phyloP scores from a whole-genome alignment of 257 asterid genomes.

The Nicotiana paniculata region DNA sequence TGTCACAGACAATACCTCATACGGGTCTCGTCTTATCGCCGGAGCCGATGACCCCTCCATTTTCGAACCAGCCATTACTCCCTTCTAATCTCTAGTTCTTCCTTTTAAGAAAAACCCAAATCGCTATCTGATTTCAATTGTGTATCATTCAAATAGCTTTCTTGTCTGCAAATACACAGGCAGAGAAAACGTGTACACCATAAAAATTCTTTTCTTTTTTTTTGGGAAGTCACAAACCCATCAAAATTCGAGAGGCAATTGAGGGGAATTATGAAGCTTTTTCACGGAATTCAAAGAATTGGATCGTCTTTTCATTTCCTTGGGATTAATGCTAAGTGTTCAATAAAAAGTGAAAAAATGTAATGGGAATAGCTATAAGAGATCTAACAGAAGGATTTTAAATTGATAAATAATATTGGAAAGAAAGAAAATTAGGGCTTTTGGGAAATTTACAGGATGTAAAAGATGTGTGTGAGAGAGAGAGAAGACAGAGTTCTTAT shows the following conservation, averaged over 20 bases:
- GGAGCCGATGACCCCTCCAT: constrained; percentile 77
- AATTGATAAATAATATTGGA: not conserved
- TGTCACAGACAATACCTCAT: constrained; percentile 82
- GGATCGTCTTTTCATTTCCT: constrained; percentile 22
- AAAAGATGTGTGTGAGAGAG: not conserved
- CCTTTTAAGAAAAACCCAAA: not conserved
- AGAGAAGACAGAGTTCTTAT: not conserved
- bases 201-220: not conserved
- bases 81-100: not conserved
- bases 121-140: not conserved
- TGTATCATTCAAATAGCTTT: not conserved
- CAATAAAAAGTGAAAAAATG: not conserved
- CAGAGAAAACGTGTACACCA: constrained; percentile 2
- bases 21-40: constrained; percentile 81
- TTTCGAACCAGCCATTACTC: constrained; percentile 51
- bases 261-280: constrained; percentile 13
- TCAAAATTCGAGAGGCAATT: not conserved
- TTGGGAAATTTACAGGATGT: not conserved
- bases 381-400: constrained; percentile 7
- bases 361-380: not conserved
- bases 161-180: constrained; percentile 17
- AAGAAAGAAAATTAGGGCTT: constrained; percentile 5
- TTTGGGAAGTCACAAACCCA: not conserved
- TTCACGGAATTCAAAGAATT: constrained; percentile 19
- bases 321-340: constrained; percentile 13